These are phyloP conservation scores for Trichoderma atrobrunneum DNA, from an alignment of 2,329 filamentous ascomycete genomes.

Conservation along the genomic window DNA sequence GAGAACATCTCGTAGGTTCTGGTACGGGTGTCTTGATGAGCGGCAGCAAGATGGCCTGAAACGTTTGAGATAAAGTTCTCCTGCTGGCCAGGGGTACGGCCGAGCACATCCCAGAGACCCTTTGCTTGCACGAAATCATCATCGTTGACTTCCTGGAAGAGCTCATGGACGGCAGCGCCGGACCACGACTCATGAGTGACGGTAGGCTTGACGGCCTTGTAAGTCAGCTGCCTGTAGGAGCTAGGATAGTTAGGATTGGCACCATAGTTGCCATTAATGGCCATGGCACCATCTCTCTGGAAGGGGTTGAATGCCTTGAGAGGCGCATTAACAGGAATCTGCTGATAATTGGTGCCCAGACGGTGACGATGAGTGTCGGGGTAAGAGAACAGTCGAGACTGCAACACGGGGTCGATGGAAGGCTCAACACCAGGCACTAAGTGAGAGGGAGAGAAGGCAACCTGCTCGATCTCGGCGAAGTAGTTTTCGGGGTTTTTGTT, in stretches of 20 bases:
- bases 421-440: slow-evolving; percentile 63
- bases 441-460: slow-evolving; percentile 62
- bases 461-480: slow-evolving; percentile 67
- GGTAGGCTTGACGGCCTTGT: slow-evolving; percentile 40
- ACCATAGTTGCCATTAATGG: slow-evolving; percentile 63
- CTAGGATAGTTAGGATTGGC: slow-evolving; percentile 57
- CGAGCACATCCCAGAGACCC: slow-evolving; percentile 49
- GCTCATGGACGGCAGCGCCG: slow-evolving; percentile 42
- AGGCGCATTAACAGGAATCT: slow-evolving; percentile 60
- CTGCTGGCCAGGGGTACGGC: slow-evolving; percentile 53
- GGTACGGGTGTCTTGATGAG: slow-evolving; percentile 52
- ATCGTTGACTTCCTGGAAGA: slow-evolving; percentile 45
- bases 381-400: slow-evolving; percentile 60
- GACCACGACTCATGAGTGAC: slow-evolving; percentile 48
- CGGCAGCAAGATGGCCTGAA: slow-evolving; percentile 53
- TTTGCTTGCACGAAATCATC: slow-evolving; percentile 51
- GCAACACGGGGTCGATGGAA: slow-evolving; percentile 60
- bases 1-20: slow-evolving; percentile 61
- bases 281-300: slow-evolving; percentile 71
- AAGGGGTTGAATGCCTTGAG: slow-evolving; percentile 61
- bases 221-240: slow-evolving; percentile 46
- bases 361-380: slow-evolving; percentile 63
- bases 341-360: slow-evolving; percentile 61
- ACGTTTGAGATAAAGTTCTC: slow-evolving; percentile 60
- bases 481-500: slow-evolving; percentile 66